Conservation (phyloP, 176 grass and related monocot species). For the Dendrocalamus sinicus region DNA sequence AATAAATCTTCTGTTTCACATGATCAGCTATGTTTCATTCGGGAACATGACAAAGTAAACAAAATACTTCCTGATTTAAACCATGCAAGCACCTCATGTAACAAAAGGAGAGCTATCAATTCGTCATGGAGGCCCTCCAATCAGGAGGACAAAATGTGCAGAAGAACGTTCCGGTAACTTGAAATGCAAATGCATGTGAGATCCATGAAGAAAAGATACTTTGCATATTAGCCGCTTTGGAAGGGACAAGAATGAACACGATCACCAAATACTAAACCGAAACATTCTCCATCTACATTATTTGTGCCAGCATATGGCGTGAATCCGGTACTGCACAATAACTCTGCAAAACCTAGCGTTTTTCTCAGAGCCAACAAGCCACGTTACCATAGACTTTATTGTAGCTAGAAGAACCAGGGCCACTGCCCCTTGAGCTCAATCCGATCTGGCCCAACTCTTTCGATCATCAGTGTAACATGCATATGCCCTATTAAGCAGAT, state of each 20-base stretch:
- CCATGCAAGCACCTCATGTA: background rate
- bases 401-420: background rate
- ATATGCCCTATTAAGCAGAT: background rate
- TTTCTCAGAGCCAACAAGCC: background rate
- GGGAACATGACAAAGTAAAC: background rate
- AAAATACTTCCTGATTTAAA: background rate
- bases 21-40: background rate
- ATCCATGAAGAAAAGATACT: background rate
- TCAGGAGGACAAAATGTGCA: background rate
- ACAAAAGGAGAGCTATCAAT: background rate
- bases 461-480: slow-evolving; percentile 6
- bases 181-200: background rate
- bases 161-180: background rate
- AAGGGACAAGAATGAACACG: background rate
- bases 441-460: background rate
- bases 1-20: background rate
- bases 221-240: background rate
- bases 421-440: background rate
- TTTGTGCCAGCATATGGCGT: background rate
- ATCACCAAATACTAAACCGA: background rate
- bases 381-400: background rate
- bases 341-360: background rate
- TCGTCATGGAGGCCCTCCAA: background rate
- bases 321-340: background rate
- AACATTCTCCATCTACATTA: background rate